These are phyloP conservation scores for Wickerhamiella siamensis DNA, from an alignment of 805 yeast genomes.

Conservation along the genomic window DNA sequence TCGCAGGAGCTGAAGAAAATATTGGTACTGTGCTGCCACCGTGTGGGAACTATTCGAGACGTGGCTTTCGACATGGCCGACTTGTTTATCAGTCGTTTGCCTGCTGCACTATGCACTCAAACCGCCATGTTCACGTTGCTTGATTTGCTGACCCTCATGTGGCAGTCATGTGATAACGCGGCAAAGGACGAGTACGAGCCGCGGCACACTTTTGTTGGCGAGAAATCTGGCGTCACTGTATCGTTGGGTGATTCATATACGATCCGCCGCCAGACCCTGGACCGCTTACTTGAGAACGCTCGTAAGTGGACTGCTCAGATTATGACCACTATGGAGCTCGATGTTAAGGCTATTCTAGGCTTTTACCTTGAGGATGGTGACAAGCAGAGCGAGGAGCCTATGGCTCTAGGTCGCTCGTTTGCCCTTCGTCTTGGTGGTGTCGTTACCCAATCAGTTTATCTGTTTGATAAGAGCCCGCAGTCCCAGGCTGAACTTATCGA, in stretches of 20 bases:
- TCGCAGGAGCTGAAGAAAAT: slow-evolving; percentile 59
- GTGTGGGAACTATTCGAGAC: slow-evolving; percentile 58
- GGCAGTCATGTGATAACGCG: slow-evolving; percentile 70
- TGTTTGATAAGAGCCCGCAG: slow-evolving; percentile 34
- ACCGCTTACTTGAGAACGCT: slow-evolving; percentile 43
- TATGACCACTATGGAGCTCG: slow-evolving; percentile 47
- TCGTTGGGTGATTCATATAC: slow-evolving; percentile 58
- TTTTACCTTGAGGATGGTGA: slow-evolving; percentile 38
- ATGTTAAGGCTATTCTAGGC: slow-evolving; percentile 66
- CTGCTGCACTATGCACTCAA: slow-evolving; percentile 66
- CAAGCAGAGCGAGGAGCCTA: slow-evolving; percentile 27
- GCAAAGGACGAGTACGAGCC: slow-evolving; percentile 80
- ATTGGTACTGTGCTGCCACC: slow-evolving; percentile 60
- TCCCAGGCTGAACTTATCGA: slow-evolving; percentile 28
- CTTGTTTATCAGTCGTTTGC: slow-evolving; percentile 45
- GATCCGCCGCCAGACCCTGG: slow-evolving; percentile 61
- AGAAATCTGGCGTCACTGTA: slow-evolving; percentile 33
- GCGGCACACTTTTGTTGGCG: slow-evolving; percentile 43
- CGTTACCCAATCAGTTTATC: slow-evolving; percentile 52
- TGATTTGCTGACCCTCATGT: slow-evolving; percentile 64
- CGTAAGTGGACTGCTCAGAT: slow-evolving; percentile 51
- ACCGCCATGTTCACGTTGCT: slow-evolving; percentile 60
- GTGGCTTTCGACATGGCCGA: slow-evolving; percentile 71
- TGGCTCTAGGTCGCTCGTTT: slow-evolving; percentile 74
- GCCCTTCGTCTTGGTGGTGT: slow-evolving; percentile 81